A percentile compares a stretch with the other conserved stretches of the same genome.
Evolutionary conservation across 2,329 filamentous ascomycete species (phyloP).

Genomic region (Pseudocercospora macadamiae): DNA sequence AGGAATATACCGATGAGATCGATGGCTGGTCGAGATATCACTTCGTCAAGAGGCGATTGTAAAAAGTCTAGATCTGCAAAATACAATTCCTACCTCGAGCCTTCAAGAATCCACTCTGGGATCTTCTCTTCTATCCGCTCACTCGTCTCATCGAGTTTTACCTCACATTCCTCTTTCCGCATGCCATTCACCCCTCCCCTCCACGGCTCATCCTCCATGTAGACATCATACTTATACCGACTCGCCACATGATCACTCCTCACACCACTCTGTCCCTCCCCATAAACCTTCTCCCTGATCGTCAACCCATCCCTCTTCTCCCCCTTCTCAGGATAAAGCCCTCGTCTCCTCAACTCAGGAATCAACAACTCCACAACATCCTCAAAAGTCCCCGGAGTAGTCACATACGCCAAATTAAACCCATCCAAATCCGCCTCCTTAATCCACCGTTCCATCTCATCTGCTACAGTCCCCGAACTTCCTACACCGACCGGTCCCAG

Average conservation of each 20-base stretch:
- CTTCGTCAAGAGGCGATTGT: constrained; percentile 37
- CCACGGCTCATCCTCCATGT: constrained; percentile 52
- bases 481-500: constrained; percentile 55
- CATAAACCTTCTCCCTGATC: constrained; percentile 62
- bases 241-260: constrained; percentile 63
- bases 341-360: constrained; percentile 49
- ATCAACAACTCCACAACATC: constrained; percentile 55
- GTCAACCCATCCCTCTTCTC: constrained; percentile 28
- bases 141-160: neutral
- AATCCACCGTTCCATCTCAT: constrained; percentile 54
- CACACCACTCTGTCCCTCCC: constrained; percentile 59
- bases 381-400: constrained; percentile 56
- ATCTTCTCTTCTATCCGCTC: neutral
- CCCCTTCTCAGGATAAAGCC: constrained; percentile 33
- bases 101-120: neutral
- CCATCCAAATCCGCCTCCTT: constrained; percentile 48
- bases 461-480: constrained; percentile 49
- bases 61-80: no score
- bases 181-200: neutral
- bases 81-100: no score
- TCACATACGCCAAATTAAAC: constrained; percentile 51
- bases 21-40: constrained; percentile 46
- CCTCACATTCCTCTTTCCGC: neutral
- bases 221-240: constrained; percentile 65
- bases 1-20: constrained; percentile 38